Conservation (phyloP, 75 land plant species). For the Selaginella moellendorffii region DNA sequence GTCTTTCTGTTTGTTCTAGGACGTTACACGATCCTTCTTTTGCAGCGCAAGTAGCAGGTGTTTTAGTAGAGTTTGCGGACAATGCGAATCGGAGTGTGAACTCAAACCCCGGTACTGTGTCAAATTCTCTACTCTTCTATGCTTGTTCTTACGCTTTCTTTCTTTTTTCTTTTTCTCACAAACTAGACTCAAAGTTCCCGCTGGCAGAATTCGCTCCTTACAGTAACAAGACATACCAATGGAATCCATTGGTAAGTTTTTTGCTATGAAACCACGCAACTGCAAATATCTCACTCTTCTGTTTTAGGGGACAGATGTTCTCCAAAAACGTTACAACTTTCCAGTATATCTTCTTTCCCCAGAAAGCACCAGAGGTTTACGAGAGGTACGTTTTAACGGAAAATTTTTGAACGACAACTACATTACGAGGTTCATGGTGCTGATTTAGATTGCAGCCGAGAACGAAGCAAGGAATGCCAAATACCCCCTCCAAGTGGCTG, state of each 20-base stretch:
- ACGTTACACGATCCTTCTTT: constrained; percentile 26
- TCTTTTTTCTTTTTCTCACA: too few relatives aligned
- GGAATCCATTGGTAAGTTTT: constrained; percentile 81
- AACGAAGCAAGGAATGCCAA: constrained; percentile 28
- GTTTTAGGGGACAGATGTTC: constrained; percentile 67
- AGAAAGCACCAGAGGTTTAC: constrained; percentile 32
- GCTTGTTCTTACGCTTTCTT: neutral
- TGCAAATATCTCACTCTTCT: too few relatives aligned
- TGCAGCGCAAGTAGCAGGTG: constrained; percentile 43
- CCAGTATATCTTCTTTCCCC: constrained; percentile 68
- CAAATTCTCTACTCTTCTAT: neutral
- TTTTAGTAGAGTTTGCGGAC: constrained; percentile 37
- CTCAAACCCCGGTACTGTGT: neutral
- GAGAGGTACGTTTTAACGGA: too few relatives aligned
- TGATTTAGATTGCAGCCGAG: constrained; percentile 40
- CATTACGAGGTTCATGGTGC: too few relatives aligned
- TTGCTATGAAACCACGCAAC: too few relatives aligned
- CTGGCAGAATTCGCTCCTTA: constrained; percentile 87
- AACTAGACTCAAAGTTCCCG: constrained; percentile 65
- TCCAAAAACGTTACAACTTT: constrained; percentile 53
- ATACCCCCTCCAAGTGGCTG: constrained; percentile 51
- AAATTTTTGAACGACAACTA: too few relatives aligned
- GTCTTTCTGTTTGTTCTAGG: constrained; percentile 16
- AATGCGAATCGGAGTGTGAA: neutral
- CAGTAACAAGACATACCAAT: constrained; percentile 30